phyloP scores from a whole-genome alignment of 1,284 basidiomycete genomes.

The Xerocomus nothofagi region DNA sequence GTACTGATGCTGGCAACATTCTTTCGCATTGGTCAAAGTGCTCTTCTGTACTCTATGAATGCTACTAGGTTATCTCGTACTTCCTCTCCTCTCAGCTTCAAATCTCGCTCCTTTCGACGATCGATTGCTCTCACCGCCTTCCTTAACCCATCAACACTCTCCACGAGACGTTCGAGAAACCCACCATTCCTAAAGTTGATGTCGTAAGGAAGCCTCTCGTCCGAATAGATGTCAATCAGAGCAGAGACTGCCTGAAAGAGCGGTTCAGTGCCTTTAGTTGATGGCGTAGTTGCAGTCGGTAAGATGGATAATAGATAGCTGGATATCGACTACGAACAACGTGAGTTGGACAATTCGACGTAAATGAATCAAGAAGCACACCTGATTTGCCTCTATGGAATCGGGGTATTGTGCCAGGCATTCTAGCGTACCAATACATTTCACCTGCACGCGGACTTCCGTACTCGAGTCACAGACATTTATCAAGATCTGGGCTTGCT shows the following conservation, averaged over 20 bases:
- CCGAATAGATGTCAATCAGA: constrained; percentile 93
- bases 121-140: constrained; percentile 61
- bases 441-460: constrained; percentile 62
- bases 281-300: constrained; percentile 38
- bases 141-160: constrained; percentile 57
- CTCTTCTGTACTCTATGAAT: constrained; percentile 85
- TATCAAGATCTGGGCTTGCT: constrained; percentile 67
- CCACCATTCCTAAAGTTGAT: constrained; percentile 68
- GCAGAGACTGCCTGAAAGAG: constrained; percentile 83
- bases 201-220: constrained; percentile 85
- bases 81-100: constrained; percentile 68
- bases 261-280: constrained; percentile 61
- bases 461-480: constrained; percentile 58
- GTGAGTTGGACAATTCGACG: constrained; percentile 14
- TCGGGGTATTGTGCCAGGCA: constrained; percentile 71
- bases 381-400: constrained; percentile 70
- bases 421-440: constrained; percentile 81
- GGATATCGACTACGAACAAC: constrained; percentile 57
- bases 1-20: background rate
- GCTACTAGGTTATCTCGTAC: constrained; percentile 81
- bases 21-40: constrained; percentile 35
- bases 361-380: constrained; percentile 31
- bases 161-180: constrained; percentile 54
- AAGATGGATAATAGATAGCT: constrained; percentile 64
- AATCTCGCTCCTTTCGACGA: constrained; percentile 51